Percentiles rank a stretch among this genome's conserved stretches.
These are phyloP conservation scores for Schrenkiella parvula DNA, from an alignment of 345 rosid species.

Conservation along the genomic window DNA sequence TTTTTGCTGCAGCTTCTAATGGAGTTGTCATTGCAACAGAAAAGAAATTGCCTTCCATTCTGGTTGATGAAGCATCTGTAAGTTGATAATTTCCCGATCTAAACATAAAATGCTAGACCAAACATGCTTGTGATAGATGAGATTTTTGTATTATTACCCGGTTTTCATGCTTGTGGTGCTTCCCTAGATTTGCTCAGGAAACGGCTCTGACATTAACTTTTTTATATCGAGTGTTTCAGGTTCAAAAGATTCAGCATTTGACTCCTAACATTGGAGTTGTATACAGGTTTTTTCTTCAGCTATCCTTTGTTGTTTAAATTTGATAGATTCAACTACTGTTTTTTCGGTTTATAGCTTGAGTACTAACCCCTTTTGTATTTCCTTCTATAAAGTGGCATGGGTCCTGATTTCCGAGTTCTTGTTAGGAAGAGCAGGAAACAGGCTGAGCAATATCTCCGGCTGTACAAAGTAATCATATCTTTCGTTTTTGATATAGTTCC, in stretches of 20 bases:
- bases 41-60: constrained; percentile 87
- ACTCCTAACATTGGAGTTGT: constrained; percentile 97
- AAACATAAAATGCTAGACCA: not conserved
- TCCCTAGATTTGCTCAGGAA: not conserved
- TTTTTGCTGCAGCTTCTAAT: constrained; percentile 63
- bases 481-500: not conserved
- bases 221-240: constrained; percentile 40
- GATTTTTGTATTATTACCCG: not conserved
- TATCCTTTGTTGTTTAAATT: not conserved
- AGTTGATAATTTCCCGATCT: constrained; percentile 26
- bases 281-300: constrained; percentile 59
- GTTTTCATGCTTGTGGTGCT: not conserved
- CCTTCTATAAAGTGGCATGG: constrained; percentile 74
- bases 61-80: constrained; percentile 91
- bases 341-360: not conserved
- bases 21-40: constrained; percentile 95
- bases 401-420: constrained; percentile 91
- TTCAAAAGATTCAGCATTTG: constrained; percentile 81
- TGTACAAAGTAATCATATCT: constrained; percentile 58
- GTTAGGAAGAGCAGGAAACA: constrained; percentile 96
- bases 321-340: too few relatives aligned
- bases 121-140: not conserved
- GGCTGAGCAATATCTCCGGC: too few relatives aligned
- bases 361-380: not conserved
- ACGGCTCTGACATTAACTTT: not conserved